phyloP scores from a whole-genome alignment of 352 stramenopile genomes.

The Globisporangium canariense region DNA sequence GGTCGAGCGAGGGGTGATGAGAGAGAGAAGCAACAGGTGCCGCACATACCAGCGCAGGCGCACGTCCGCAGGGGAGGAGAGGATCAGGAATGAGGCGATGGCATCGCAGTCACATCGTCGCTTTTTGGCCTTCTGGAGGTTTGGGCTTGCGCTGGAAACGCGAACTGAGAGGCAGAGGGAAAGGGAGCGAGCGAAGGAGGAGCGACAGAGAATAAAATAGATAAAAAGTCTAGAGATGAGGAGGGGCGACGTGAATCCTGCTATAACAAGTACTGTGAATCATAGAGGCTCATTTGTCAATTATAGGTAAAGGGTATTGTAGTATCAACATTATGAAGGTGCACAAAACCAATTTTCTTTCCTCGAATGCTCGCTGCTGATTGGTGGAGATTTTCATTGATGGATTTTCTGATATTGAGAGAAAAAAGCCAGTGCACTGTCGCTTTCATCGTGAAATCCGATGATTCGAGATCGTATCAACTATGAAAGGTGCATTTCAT shows the following conservation, averaged over 20 bases:
- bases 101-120: not conserved
- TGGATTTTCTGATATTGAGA: not conserved
- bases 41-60: not conserved
- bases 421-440: not conserved
- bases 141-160: not conserved
- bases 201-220: not conserved
- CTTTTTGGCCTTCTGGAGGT: not conserved
- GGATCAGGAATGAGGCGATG: no score
- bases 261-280: not conserved
- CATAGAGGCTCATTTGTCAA: not conserved
- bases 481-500: not conserved
- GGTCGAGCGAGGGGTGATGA: not conserved
- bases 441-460: not conserved
- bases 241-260: not conserved
- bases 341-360: not conserved
- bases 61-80: not conserved
- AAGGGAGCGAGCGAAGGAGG: not conserved
- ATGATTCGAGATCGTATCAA: conserved; percentile 1
- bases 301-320: no score
- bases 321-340: not conserved
- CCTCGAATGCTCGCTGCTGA: not conserved
- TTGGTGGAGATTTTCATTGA: not conserved
- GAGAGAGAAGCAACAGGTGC: not conserved
- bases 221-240: not conserved
- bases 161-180: not conserved